Evolutionary conservation across 2,329 filamentous ascomycete genomes (phyloP).

Genomic region (Fusarium succisae): DNA sequence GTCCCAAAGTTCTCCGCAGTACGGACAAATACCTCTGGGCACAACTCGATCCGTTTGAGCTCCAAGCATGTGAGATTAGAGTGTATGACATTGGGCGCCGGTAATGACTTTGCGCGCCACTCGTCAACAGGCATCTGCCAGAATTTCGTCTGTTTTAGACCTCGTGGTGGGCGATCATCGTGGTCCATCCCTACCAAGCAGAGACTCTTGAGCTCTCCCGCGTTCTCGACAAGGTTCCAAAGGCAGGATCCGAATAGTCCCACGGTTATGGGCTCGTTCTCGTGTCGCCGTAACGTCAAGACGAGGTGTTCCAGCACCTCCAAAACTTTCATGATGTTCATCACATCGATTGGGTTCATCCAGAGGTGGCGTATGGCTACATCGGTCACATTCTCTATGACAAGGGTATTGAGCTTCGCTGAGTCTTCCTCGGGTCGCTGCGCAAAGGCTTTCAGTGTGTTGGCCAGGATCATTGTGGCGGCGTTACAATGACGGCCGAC

Average conservation of each 20-base stretch:
- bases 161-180: slow-evolving; percentile 49
- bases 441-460: slow-evolving; percentile 59
- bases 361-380: slow-evolving; percentile 58
- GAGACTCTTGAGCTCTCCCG: slow-evolving; percentile 55
- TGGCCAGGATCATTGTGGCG: slow-evolving; percentile 62
- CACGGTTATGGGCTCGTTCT: slow-evolving; percentile 48
- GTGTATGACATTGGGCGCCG: slow-evolving; percentile 49
- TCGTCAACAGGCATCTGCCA: slow-evolving; percentile 50
- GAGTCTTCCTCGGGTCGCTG: slow-evolving; percentile 56
- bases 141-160: slow-evolving; percentile 51
- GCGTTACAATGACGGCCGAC: slow-evolving; percentile 56
- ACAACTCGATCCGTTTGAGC: slow-evolving; percentile 54
- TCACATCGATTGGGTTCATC: slow-evolving; percentile 61
- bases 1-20: slow-evolving; percentile 48
- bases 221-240: slow-evolving; percentile 60
- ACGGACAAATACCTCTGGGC: slow-evolving; percentile 48
- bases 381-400: slow-evolving; percentile 62
- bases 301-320: slow-evolving; percentile 55
- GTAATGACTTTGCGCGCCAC: slow-evolving; percentile 53
- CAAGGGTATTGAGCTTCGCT: slow-evolving; percentile 54
- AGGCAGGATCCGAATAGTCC: slow-evolving; percentile 55
- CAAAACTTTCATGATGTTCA: slow-evolving; percentile 57
- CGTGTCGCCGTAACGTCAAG: slow-evolving; percentile 57
- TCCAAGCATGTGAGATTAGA: slow-evolving; percentile 55
- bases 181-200: slow-evolving; percentile 59